A percentile compares a stretch with the other conserved stretches of the same genome.
These are phyloP conservation scores for Talaromyces adpressus DNA, from an alignment of 495 filamentous ascomycete species.

Conservation along the genomic window DNA sequence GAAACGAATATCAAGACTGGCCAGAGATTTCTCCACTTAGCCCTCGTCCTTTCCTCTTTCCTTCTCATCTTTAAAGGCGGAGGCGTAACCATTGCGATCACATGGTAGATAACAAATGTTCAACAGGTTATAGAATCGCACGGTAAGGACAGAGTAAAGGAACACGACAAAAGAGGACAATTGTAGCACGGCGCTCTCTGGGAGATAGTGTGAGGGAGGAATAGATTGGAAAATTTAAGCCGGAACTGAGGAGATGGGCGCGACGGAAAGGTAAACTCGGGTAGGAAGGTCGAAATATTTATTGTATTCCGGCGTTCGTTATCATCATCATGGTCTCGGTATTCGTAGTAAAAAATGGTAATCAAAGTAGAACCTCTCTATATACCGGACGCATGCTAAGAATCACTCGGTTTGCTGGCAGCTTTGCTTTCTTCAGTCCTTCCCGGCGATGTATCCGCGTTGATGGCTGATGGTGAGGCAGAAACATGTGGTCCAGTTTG, in stretches of 20 bases:
- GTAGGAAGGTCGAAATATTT: neutral
- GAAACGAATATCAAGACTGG: constrained; percentile 8
- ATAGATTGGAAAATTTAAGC: constrained; percentile 13
- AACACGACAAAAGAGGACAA: neutral
- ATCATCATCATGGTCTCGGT: constrained; percentile 6
- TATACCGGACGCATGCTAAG: constrained; percentile 1
- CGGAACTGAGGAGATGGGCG: constrained; percentile 10
- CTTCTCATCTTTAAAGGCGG: neutral
- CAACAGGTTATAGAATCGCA: constrained; percentile 16
- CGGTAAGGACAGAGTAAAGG: constrained; percentile 18
- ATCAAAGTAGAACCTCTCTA: neutral
- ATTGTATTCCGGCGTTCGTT: neutral
- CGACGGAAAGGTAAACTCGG: constrained; percentile 8
- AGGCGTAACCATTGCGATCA: neutral
- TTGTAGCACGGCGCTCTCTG: constrained; percentile 1
- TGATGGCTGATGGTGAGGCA: constrained; percentile 10
- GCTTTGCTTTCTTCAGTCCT: constrained; percentile 5
- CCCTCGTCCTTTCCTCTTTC: neutral
- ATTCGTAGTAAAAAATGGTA: constrained; percentile 1
- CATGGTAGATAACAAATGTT: neutral
- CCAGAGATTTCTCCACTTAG: neutral
- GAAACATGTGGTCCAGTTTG: constrained; percentile 31
- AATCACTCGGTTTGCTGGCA: constrained; percentile 12
- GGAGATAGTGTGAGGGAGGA: constrained; percentile 5
- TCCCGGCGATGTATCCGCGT: constrained; percentile 13